phyloP scores from a whole-genome alignment of 352 stramenopile species.

The Globisporangium spinosum region DNA sequence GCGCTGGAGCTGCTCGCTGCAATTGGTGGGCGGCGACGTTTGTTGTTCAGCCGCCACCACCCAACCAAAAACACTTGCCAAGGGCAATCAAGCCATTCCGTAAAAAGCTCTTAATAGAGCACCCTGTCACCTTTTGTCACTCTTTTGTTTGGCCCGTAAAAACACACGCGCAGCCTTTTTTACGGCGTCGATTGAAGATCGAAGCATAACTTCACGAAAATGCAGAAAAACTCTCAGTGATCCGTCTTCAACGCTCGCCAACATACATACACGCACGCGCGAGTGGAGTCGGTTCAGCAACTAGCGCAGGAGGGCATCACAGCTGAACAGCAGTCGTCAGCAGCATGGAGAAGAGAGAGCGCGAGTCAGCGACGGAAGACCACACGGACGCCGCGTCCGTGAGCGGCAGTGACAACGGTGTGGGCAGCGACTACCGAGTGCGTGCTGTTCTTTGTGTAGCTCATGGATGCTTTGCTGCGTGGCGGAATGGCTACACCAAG shows the following conservation, averaged over 20 bases:
- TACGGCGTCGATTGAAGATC: slow-evolving; percentile 3
- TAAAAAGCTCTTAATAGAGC: slow-evolving; percentile 18
- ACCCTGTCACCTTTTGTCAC: not conserved
- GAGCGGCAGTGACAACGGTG: slow-evolving; percentile 35
- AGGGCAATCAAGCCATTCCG: slow-evolving; percentile 16
- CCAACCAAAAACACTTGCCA: slow-evolving; percentile 11
- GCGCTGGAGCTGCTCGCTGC: slow-evolving; percentile 3
- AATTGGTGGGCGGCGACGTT: slow-evolving; percentile 6
- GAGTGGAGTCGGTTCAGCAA: slow-evolving; percentile 1
- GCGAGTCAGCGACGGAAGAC: slow-evolving; percentile 6
- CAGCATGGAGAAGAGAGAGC: slow-evolving; percentile 9
- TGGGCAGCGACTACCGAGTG: slow-evolving; percentile 45
- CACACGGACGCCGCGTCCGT: slow-evolving; percentile 22
- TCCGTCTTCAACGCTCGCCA: not conserved
- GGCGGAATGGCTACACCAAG: not conserved
- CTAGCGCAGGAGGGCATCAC: not conserved
- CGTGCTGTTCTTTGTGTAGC: slow-evolving; percentile 7
- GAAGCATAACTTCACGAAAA: not conserved
- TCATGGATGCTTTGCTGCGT: not conserved
- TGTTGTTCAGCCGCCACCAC: slow-evolving; percentile 12
- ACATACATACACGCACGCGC: not conserved
- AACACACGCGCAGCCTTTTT: not conserved
- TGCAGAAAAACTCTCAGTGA: not conserved
- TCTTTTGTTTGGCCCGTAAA: not conserved
- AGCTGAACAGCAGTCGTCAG: not conserved